phyloP scores from a whole-genome alignment of 176 grass and related monocot genomes.

The Triticum timopheevii region DNA sequence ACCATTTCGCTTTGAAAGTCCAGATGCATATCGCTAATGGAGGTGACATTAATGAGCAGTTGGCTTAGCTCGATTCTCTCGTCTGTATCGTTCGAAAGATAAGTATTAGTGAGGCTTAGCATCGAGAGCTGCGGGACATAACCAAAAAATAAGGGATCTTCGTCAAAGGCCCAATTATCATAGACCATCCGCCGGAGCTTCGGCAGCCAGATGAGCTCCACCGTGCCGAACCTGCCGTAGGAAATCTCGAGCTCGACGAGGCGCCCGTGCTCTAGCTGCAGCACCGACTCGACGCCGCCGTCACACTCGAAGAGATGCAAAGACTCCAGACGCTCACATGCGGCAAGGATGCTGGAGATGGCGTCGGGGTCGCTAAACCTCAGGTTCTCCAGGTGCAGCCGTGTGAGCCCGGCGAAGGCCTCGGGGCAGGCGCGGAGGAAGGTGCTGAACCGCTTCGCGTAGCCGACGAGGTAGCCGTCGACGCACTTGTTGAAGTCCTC shows the following conservation, averaged over 20 bases:
- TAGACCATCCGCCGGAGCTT: neutral
- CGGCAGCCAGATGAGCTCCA: neutral
- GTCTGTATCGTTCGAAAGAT: too few species aligned
- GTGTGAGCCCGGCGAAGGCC: neutral
- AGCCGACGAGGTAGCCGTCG: too few species aligned
- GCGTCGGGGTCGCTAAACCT: neutral
- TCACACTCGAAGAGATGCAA: neutral
- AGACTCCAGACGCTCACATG: neutral
- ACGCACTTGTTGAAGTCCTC: too few species aligned
- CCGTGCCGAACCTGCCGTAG: neutral
- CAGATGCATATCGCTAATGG: neutral
- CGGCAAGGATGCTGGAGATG: too few species aligned
- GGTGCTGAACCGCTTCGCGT: neutral
- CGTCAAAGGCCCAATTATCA: neutral
- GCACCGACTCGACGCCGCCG: neutral
- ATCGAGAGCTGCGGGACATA: neutral
- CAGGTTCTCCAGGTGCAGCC: too few species aligned
- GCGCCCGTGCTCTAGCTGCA: neutral
- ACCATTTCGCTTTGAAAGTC: neutral
- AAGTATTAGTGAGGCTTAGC: neutral
- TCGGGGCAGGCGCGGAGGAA: neutral
- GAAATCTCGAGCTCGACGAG: neutral
- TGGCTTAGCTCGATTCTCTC: neutral
- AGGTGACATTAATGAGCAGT: neutral
- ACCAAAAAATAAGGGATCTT: neutral